Evolutionary conservation across 768 basidiomycete species (phyloP), one percentile per base, ranked within the genome.

Genomic region (Serendipita sp.): DNA sequence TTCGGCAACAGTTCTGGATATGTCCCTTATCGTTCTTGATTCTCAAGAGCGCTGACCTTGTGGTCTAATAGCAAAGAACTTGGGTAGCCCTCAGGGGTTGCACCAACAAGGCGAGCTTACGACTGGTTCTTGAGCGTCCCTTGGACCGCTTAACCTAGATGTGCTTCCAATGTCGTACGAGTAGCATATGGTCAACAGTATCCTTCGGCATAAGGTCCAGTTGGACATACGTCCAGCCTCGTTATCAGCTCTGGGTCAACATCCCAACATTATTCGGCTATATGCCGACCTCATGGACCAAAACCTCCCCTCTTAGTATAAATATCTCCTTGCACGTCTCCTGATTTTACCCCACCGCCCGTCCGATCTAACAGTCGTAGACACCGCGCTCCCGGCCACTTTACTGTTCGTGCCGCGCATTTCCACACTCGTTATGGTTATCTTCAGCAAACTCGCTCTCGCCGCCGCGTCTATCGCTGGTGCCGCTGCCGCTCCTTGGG

Each of bases 391-490:
- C 28, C 56, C 56, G 56, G 56, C 56, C 56, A 60, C 56, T 60
- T 37, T 10, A 8, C n/a, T 60, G 56, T 37, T 60, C 56, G 34
- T n/a, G 18, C 56, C 34, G 56, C 56, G 35, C 56, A 34, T 37
- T 32, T 35, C 56, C 35, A 28, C 56, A 28, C 35, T 60, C 56
- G 34, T 60, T 60, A 60, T 60, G 56, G 56, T 38, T 37, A 60
- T 65, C 65, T 60, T 60, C 65, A 58, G 65, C 65, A 41, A 54
- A 11, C 41, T 56, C 15, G 65, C 65, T 28, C 53, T 65, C 65
- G 34, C 56, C 56, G 56, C 56, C 10, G 56, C 56, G 30, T 60
- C 56, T n/a, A 38, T 60, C 56, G 56, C 56, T n/a, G 56, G 56
- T 38, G 56, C 35, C 10, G 56, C 56, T 32, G 65, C 65, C 35